These are phyloP conservation scores for Golubevia pallescens DNA, from an alignment of 1,284 basidiomycete genomes.

Conservation along the genomic window DNA sequence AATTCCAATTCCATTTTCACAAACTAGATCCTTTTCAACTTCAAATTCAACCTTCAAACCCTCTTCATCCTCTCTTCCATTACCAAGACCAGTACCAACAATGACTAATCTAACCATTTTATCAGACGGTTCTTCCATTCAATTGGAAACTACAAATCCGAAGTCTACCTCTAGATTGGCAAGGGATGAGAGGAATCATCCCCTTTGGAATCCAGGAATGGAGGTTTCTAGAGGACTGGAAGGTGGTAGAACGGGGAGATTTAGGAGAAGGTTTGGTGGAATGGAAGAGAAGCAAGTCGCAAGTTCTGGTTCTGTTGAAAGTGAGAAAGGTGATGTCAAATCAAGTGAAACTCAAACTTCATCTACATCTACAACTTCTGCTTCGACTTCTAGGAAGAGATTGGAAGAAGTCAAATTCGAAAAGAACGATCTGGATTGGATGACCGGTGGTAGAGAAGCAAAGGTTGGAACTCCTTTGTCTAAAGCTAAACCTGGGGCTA, in stretches of 20 bases:
- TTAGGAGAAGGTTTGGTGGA: constrained; percentile 52
- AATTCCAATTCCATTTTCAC: neutral
- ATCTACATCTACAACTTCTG: neutral
- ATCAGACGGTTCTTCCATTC: constrained; percentile 59
- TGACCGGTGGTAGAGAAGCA: constrained; percentile 59
- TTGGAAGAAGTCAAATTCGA: constrained; percentile 36
- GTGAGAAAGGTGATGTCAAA: constrained; percentile 3
- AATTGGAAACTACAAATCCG: constrained; percentile 54
- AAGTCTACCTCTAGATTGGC: constrained; percentile 39
- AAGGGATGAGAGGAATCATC: constrained; percentile 57
- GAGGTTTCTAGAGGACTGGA: constrained; percentile 28
- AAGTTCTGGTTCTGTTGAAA: constrained; percentile 12
- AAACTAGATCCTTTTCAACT: constrained; percentile 1
- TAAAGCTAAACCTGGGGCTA: constrained; percentile 37
- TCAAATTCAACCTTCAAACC: constrained; percentile 13
- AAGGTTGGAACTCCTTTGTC: constrained; percentile 33
- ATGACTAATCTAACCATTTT: constrained; percentile 49
- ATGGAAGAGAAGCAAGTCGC: constrained; percentile 15
- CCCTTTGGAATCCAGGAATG: constrained; percentile 53
- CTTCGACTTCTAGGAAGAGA: constrained; percentile 5
- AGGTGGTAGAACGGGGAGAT: constrained; percentile 54
- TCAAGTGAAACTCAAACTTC: neutral
- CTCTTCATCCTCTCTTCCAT: constrained; percentile 9
- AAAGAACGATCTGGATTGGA: constrained; percentile 58
- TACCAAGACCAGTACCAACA: constrained; percentile 52